Percentiles rank a stretch among this genome's conserved stretches.
Evolutionary conservation across 441 rosid species (phyloP).

Genomic region (Bruguiera hainesii): DNA sequence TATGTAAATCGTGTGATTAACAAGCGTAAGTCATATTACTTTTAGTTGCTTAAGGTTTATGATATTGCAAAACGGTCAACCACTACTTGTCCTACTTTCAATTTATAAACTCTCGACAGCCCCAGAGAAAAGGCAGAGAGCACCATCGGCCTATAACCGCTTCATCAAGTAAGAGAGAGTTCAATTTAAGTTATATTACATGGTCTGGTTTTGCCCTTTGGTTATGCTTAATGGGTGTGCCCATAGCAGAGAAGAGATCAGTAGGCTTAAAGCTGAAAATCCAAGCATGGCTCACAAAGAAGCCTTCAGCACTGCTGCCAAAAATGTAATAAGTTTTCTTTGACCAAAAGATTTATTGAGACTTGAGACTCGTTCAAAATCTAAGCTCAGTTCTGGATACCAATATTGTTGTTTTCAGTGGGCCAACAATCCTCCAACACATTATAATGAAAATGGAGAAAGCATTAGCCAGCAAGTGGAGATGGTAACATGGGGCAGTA

Average conservation of each 20-base stretch:
- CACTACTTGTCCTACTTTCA: background rate
- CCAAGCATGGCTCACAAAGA: constrained; percentile 94
- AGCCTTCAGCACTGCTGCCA: constrained; percentile 97
- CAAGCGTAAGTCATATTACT: constrained; percentile 53
- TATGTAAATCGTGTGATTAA: constrained; percentile 59
- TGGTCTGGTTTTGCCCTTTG: background rate
- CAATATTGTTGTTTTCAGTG: constrained; percentile 45
- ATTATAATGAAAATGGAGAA: constrained; percentile 50
- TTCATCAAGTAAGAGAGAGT: constrained; percentile 75
- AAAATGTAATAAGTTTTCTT: constrained; percentile 46
- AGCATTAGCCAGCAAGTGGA: constrained; percentile 44
- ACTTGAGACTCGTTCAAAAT: background rate
- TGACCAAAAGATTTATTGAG: background rate
- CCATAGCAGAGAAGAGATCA: constrained; percentile 84
- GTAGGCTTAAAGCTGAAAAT: constrained; percentile 81
- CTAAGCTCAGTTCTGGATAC: constrained; percentile 8
- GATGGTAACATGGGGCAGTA: constrained; percentile 32
- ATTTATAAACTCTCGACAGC: constrained; percentile 35
- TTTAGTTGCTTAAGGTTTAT: background rate
- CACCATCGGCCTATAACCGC: constrained; percentile 90
- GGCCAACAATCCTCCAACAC: constrained; percentile 82
- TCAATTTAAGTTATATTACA: background rate
- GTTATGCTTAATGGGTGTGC: constrained; percentile 6
- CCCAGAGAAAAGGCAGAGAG: constrained; percentile 95
- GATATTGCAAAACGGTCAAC: background rate